phyloP scores from a whole-genome alignment of 805 yeast genomes.

The Jamesozyma spencerorum region DNA sequence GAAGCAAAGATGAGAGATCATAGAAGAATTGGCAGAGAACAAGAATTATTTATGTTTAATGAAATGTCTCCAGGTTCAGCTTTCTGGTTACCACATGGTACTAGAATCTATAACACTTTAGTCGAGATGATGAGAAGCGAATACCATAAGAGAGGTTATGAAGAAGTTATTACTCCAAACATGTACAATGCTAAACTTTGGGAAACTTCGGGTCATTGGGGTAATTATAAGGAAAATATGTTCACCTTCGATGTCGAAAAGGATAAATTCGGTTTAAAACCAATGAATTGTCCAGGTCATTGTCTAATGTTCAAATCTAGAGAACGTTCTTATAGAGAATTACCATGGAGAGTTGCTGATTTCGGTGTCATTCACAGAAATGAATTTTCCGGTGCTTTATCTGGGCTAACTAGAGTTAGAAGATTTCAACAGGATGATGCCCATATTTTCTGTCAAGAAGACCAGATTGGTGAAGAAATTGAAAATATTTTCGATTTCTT shows the following conservation, averaged over 20 bases:
- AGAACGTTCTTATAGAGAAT: slow-evolving; percentile 91
- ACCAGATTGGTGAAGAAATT: slow-evolving; percentile 83
- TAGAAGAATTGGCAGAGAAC: slow-evolving; percentile 92
- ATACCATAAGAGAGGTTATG: slow-evolving; percentile 89
- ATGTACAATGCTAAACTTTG: slow-evolving; percentile 96
- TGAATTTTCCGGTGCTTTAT: slow-evolving; percentile 89
- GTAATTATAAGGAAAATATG: slow-evolving; percentile 94
- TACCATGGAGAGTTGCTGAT: slow-evolving; percentile 98
- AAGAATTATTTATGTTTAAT: slow-evolving; percentile 89
- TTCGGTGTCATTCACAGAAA: slow-evolving; percentile 96
- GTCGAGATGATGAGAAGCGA: slow-evolving; percentile 71
- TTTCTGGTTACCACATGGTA: slow-evolving; percentile 98
- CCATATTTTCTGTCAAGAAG: slow-evolving; percentile 90
- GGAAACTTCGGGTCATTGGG: slow-evolving; percentile 99
- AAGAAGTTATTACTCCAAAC: slow-evolving; percentile 97
- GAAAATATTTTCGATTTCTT: slow-evolving; percentile 78
- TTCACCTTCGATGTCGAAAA: slow-evolving; percentile 94
- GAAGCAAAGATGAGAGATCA: slow-evolving; percentile 96
- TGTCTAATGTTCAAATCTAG: slow-evolving; percentile 85
- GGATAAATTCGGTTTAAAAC: slow-evolving; percentile 89
- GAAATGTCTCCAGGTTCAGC: slow-evolving; percentile 97
- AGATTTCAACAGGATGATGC: slow-evolving; percentile 99
- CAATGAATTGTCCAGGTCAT: slow-evolving; percentile 90
- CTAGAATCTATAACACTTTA: slow-evolving; percentile 88
- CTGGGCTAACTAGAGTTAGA: slow-evolving; percentile 94